Evolutionary conservation across 1,284 basidiomycete genomes (phyloP).

Genomic region (Rhodotorula sp.): DNA sequence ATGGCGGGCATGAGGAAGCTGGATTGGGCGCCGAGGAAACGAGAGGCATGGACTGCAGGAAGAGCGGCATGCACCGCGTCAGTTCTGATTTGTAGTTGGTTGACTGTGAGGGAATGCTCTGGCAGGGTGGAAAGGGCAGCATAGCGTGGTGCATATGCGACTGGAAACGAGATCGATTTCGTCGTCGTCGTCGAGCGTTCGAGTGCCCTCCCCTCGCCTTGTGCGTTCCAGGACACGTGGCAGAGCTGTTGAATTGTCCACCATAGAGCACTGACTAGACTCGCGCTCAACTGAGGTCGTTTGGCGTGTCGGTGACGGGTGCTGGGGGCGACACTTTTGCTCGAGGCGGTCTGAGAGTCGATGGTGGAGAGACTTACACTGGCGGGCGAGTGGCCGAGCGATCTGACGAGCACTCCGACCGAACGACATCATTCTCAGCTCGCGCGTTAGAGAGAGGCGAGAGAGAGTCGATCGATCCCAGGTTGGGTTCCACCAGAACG

Average conservation of each 20-base stretch:
- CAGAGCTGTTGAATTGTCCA: too few species aligned
- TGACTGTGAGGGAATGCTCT: neutral
- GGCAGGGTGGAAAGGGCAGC: neutral
- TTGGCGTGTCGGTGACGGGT: neutral
- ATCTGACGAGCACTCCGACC: conserved; percentile 11
- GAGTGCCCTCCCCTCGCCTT: too few species aligned
- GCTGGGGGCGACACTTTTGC: neutral
- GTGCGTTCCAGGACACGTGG: too few species aligned
- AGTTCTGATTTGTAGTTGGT: neutral
- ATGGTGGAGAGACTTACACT: conserved; percentile 5
- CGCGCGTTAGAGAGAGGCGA: neutral
- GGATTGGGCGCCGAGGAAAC: conserved; percentile 6
- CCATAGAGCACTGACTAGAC: too few species aligned
- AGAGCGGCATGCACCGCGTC: too few species aligned
- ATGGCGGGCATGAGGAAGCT: conserved; percentile 32
- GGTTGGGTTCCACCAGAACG: too few species aligned
- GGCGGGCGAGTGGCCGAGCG: conserved; percentile 18
- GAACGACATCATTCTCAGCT: conserved; percentile 5
- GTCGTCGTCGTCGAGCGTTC: too few species aligned
- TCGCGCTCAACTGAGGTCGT: too few species aligned
- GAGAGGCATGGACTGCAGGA: conserved; percentile 25
- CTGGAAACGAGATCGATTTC: too few species aligned
- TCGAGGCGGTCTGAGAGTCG: neutral
- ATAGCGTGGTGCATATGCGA: neutral
- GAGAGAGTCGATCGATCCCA: neutral